A percentile compares a stretch with the other conserved stretches of the same genome.
These are phyloP conservation scores for Penicillium tannophilum DNA, from an alignment of 495 filamentous ascomycete species.

Conservation along the genomic window DNA sequence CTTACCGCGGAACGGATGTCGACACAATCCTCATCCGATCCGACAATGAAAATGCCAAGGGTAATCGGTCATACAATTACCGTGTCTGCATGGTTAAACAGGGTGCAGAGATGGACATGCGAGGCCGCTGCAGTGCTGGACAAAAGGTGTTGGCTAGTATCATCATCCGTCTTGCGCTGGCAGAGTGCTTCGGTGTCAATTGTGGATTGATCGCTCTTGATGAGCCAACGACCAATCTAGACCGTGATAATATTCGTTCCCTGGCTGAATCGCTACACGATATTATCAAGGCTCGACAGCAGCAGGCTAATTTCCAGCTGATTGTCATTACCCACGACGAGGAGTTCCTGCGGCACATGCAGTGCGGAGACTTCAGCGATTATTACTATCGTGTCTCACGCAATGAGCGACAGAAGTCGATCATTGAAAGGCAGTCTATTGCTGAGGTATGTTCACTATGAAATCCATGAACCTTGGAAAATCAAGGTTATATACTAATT, in stretches of 20 bases:
- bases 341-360: constrained; percentile 91
- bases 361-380: constrained; percentile 91
- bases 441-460: constrained; percentile 47
- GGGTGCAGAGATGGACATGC: constrained; percentile 99
- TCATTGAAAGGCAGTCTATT: constrained; percentile 75
- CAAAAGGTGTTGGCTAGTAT: constrained; percentile 97
- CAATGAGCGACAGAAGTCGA: constrained; percentile 83
- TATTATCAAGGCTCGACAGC: constrained; percentile 81
- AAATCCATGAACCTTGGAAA: background rate
- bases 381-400: constrained; percentile 84
- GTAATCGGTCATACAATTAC: constrained; percentile 92
- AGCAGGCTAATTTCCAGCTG: constrained; percentile 93
- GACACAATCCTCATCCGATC: constrained; percentile 95
- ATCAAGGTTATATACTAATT: constrained; percentile 8
- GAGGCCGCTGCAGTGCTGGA: constrained; percentile 92
- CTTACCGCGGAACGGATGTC: constrained; percentile 96
- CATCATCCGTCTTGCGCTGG: constrained; percentile 94
- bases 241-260: constrained; percentile 88
- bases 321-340: constrained; percentile 99
- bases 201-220: constrained; percentile 97
- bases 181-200: constrained; percentile 95
- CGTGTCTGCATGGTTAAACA: constrained; percentile 98
- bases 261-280: constrained; percentile 81
- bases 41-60: constrained; percentile 73
- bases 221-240: constrained; percentile 97